Evolutionary conservation across 768 basidiomycete genomes (phyloP), one percentile per base, ranked within the genome.

Genomic region (Amanita rubescens): DNA sequence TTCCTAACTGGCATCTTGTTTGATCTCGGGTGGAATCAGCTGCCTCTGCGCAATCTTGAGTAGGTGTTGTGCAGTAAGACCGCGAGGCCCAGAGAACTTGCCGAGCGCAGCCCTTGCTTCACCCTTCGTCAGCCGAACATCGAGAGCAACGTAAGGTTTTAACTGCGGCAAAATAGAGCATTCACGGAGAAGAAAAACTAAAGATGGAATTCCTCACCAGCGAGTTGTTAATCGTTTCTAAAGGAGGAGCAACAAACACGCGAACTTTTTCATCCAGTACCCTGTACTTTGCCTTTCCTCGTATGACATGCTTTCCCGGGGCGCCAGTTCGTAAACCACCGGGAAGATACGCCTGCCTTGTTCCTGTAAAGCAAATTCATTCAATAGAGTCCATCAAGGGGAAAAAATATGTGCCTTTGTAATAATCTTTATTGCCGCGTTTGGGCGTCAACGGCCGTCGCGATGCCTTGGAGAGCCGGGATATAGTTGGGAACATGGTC

Each of bases 381-480:
- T 25, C 10, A 38, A 49, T 8, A 22, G 22, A 5, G 22, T 15
- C 3, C 10, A 8, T 20, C 9, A 30, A 51, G 41, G 19, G 27
- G 20, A n/a, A 15, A 6, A 33, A 32, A 55, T 34, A 58, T 69
- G 5, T 6, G 87, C 95, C 95, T 70, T 98, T 98, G 77, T 96
- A 97, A 66, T 77, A 97, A 64, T 99, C 92, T 63, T 97, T 98
- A 73, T 96, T 96, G 14, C 81, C 95, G 44, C 84, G 72, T 67
- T 97, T 97, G 0, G 90, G 75, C 0, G 87, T 93, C 47, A 98
- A 73, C 2, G 93, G 80, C 22, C 82, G 75, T 53, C 95, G 76
- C 0, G 89, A 91, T 19, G 94, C 94, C 64, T 93, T 94, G 30
- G 88, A 89, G 2, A 85, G 72, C 52, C 81, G 73, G n/a, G 71